phyloP scores from a whole-genome alignment of 148 eudicot genomes.

The Persicaria maculosa region DNA sequence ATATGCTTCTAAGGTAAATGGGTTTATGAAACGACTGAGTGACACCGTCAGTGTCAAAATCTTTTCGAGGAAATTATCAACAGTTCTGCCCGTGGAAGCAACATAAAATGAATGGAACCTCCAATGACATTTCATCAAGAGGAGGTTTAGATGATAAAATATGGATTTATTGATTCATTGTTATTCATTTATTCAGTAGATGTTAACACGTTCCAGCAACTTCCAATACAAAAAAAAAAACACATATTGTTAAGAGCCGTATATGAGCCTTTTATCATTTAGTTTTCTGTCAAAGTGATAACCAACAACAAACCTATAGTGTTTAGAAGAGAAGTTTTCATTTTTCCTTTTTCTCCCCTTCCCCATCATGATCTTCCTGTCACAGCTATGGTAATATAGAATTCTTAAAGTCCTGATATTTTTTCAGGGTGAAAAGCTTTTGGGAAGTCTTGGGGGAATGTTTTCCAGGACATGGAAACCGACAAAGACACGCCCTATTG shows the following conservation, averaged over 20 bases:
- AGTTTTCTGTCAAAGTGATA: neutral
- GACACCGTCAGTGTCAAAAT: too few relatives aligned
- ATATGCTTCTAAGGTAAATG: too few relatives aligned
- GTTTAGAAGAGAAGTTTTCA: too few relatives aligned
- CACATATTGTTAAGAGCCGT: neutral
- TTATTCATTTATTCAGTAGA: neutral
- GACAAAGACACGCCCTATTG: constrained; percentile 55
- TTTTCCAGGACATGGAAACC: constrained; percentile 98
- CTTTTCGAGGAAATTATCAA: too few relatives aligned
- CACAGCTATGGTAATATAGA: neutral
- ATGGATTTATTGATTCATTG: neutral
- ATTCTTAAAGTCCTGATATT: neutral
- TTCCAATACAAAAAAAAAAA: neutral
- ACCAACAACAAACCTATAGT: neutral
- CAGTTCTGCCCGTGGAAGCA: too few relatives aligned
- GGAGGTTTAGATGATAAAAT: too few relatives aligned
- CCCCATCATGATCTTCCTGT: neutral
- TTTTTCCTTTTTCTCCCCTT: neutral
- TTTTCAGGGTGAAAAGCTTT: constrained; percentile 82
- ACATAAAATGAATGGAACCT: too few relatives aligned
- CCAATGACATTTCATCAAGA: too few relatives aligned
- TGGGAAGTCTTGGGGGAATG: constrained; percentile 93
- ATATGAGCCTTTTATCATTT: neutral
- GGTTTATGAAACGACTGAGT: too few relatives aligned
- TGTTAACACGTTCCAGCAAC: neutral